phyloP scores from a whole-genome alignment of 148 eudicot genomes.

The Oxyria digyna region DNA sequence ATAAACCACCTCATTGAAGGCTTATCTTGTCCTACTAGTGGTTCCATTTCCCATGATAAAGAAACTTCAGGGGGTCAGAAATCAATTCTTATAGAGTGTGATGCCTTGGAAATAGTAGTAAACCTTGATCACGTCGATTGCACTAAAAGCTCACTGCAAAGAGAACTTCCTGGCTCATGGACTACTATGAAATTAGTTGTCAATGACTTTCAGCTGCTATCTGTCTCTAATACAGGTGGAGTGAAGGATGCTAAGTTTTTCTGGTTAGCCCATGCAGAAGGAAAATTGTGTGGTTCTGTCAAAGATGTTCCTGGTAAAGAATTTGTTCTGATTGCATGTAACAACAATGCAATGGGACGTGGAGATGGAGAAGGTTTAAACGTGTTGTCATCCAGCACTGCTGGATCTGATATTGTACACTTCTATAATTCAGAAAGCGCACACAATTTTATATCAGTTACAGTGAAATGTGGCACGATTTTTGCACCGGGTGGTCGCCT shows the following conservation, averaged over 20 bases:
- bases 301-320: conserved; percentile 31
- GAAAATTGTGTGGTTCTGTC: conserved; percentile 67
- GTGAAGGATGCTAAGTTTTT: conserved; percentile 40
- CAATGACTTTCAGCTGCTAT: conserved; percentile 45
- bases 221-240: conserved; percentile 65
- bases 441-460: conserved; percentile 37
- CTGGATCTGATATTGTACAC: conserved; percentile 64
- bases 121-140: conserved; percentile 33
- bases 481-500: conserved; percentile 81
- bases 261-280: conserved; percentile 67
- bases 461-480: conserved; percentile 63
- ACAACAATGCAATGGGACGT: conserved; percentile 63
- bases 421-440: conserved; percentile 48
- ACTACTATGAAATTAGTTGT: conserved; percentile 36
- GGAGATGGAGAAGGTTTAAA: conserved; percentile 95
- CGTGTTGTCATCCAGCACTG: conserved; percentile 45
- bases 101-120: conserved; percentile 35
- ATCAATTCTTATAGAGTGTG: conserved; percentile 69
- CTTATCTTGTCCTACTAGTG: conserved; percentile 24
- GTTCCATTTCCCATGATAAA: conserved; percentile 18
- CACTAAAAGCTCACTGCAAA: conserved; percentile 40
- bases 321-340: conserved; percentile 59
- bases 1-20: conserved; percentile 33
- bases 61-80: conserved; percentile 31
- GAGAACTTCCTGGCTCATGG: conserved; percentile 94